Conservation (phyloP, 208 protist species). For the Leishmania tarentolae region DNA sequence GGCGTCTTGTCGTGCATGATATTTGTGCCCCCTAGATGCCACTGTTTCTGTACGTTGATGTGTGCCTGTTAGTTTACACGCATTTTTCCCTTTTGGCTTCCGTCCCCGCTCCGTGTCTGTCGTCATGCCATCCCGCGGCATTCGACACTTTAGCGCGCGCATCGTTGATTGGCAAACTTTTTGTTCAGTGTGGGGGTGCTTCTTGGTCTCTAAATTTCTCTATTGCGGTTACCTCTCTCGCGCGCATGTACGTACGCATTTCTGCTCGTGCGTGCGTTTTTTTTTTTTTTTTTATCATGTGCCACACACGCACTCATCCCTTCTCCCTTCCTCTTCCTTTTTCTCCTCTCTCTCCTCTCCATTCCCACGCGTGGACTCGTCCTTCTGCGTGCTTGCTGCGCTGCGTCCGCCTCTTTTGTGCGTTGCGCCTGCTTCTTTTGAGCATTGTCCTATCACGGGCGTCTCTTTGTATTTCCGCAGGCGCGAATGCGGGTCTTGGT, state of each 20-base stretch:
- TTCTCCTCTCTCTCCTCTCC: not conserved
- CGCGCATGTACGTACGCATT: not conserved
- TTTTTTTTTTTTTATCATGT: not conserved
- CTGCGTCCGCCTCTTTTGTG: not conserved
- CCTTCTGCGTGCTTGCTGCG: slow-evolving; percentile 13
- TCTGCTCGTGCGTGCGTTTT: not conserved
- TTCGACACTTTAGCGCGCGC: not conserved
- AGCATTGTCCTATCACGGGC: not conserved
- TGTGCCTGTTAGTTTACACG: not conserved
- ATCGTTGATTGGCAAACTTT: not conserved
- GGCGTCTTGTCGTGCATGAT: not conserved
- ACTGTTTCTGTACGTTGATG: not conserved
- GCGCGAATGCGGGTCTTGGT: not conserved
- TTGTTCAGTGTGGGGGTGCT: not conserved
- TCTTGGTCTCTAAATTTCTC: not conserved
- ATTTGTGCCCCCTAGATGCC: not conserved
- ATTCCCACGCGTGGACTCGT: not conserved
- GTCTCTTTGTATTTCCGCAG: not conserved
- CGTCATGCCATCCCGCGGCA: not conserved
- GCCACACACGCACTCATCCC: not conserved
- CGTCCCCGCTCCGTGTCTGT: not conserved
- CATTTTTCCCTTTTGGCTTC: not conserved
- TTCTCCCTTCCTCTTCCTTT: not conserved
- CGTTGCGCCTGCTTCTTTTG: not conserved
- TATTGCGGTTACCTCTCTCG: not conserved